These are phyloP conservation scores for Globisporangium radiosum DNA, from an alignment of 352 stramenopile genomes.

Conservation along the genomic window DNA sequence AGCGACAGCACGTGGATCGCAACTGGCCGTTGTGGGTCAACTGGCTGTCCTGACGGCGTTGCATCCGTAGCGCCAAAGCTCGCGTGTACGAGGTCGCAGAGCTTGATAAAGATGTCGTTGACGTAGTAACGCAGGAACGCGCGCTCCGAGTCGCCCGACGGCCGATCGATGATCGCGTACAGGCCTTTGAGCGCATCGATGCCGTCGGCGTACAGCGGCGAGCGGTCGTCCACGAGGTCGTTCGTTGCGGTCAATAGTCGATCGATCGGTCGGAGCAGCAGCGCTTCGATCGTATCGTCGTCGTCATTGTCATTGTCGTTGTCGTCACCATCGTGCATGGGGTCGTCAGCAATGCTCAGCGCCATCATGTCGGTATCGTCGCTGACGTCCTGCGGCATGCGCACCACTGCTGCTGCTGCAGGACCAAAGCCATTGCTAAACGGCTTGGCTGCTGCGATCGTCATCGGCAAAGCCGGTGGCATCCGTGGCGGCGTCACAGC, in stretches of 20 bases:
- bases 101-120: conserved; percentile 66
- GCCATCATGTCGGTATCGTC: conserved; percentile 54
- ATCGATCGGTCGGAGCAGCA: conserved; percentile 64
- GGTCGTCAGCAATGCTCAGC: conserved; percentile 19
- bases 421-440: conserved; percentile 12
- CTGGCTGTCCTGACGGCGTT: conserved; percentile 8
- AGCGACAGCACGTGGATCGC: conserved; percentile 68
- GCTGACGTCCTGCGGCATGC: conserved; percentile 24
- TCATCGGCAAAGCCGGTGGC: background rate
- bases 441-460: conserved; percentile 5
- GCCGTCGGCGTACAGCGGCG: conserved; percentile 49
- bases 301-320: background rate
- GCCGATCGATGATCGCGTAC: conserved; percentile 68
- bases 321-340: background rate
- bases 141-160: conserved; percentile 44
- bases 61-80: conserved; percentile 56
- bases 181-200: conserved; percentile 74
- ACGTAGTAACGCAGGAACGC: conserved; percentile 70
- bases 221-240: conserved; percentile 52
- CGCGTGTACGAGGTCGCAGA: conserved; percentile 73
- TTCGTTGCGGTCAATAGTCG: conserved; percentile 50
- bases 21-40: conserved; percentile 28
- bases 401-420: background rate
- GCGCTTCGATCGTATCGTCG: conserved; percentile 27
- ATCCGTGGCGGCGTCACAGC: conserved; percentile 16